These are phyloP conservation scores for Solanum appendiculatum DNA, from an alignment of 257 asterid genomes.

Conservation along the genomic window DNA sequence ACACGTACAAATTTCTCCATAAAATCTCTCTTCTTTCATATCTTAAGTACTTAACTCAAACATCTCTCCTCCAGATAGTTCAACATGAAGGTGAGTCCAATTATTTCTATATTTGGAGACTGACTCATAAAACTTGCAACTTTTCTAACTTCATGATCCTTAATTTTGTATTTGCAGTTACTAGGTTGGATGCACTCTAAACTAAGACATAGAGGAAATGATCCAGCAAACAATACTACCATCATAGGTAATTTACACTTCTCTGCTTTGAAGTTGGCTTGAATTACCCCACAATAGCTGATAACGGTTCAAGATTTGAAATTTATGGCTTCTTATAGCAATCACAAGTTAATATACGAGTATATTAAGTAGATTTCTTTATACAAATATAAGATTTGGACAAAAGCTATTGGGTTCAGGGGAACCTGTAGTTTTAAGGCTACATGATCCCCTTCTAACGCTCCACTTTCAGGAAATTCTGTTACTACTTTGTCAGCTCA, in stretches of 20 bases:
- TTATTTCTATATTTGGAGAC: slow-evolving; percentile 6
- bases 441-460: neutral
- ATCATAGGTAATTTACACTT: slow-evolving; percentile 32
- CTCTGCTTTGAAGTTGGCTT: neutral
- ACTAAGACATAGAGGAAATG: slow-evolving; percentile 36
- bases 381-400: neutral
- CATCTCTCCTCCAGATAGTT: slow-evolving; percentile 29
- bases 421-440: neutral
- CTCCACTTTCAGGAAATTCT: slow-evolving; percentile 38
- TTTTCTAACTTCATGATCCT: slow-evolving; percentile 17
- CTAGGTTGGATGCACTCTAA: slow-evolving; percentile 86
- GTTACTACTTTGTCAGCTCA: slow-evolving; percentile 25
- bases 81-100: slow-evolving; percentile 63
- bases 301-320: neutral
- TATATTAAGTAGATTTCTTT: neutral
- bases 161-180: slow-evolving; percentile 41
- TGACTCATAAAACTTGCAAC: neutral
- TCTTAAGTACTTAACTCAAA: slow-evolving; percentile 7
- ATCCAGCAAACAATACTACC: slow-evolving; percentile 29
- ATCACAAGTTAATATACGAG: neutral
- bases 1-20: slow-evolving; percentile 9
- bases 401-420: neutral
- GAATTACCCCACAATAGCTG: neutral
- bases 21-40: slow-evolving; percentile 2
- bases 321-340: neutral